Conservation (phyloP, 257 asterid species). For the Nicotiana obtusifolia region DNA sequence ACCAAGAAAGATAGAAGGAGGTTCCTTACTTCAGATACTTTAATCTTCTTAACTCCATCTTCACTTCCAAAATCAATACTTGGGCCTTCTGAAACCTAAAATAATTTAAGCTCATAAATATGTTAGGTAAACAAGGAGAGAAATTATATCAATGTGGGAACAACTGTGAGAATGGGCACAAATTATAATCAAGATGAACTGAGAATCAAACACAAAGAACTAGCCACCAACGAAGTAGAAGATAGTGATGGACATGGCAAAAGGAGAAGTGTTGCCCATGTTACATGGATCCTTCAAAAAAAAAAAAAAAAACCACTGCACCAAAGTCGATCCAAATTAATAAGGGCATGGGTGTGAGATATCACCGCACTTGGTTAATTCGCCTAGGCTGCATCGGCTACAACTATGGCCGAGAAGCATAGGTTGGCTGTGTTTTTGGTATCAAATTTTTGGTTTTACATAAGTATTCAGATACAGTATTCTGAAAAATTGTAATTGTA, state of each 20-base stretch:
- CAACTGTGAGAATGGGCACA: neutral
- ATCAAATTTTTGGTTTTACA: neutral
- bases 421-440: neutral
- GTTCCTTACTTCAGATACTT: conserved; percentile 64
- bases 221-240: neutral
- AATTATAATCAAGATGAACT: neutral
- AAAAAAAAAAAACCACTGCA: neutral
- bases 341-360: neutral
- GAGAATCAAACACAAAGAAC: neutral
- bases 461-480: neutral
- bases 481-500: neutral
- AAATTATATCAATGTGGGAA: neutral
- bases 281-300: neutral
- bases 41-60: conserved; percentile 55
- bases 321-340: neutral
- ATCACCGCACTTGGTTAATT: neutral
- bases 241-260: neutral
- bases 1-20: conserved; percentile 13
- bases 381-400: neutral
- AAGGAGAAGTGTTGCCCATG: neutral
- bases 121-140: neutral
- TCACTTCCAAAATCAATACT: conserved; percentile 60
- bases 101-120: conserved; percentile 7
- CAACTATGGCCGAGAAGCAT: neutral
- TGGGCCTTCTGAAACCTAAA: conserved; percentile 53